Evolutionary conservation across 768 basidiomycete genomes (phyloP).

Genomic region (Kwoniella botswanensis): DNA sequence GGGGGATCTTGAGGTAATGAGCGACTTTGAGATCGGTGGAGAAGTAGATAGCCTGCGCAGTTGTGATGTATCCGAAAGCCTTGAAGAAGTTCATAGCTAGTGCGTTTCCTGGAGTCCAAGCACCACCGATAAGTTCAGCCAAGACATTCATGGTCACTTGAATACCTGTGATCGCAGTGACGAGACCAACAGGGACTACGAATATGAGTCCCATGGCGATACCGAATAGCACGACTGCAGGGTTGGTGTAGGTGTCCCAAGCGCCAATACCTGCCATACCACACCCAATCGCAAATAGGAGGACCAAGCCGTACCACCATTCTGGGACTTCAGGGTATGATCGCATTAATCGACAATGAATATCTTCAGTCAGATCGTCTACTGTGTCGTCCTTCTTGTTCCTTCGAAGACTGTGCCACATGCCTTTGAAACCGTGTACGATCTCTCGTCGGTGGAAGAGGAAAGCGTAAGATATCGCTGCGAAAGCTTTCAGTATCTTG

Average conservation of each 20-base stretch:
- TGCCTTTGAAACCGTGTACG: slow-evolving; percentile 16
- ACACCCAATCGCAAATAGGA: slow-evolving; percentile 62
- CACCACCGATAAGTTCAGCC: slow-evolving; percentile 60
- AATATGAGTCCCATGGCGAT: slow-evolving; percentile 60
- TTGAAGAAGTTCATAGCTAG: slow-evolving; percentile 60
- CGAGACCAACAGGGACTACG: slow-evolving; percentile 69
- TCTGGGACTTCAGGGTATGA: slow-evolving; percentile 60
- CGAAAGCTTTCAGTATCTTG: neutral
- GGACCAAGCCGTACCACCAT: slow-evolving; percentile 66
- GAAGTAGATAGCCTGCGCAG: slow-evolving; percentile 70
- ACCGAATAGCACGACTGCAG: slow-evolving; percentile 35
- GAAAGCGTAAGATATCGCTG: slow-evolving; percentile 30
- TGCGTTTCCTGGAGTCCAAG: slow-evolving; percentile 58
- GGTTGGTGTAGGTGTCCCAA: slow-evolving; percentile 33
- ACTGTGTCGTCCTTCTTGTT: slow-evolving; percentile 8
- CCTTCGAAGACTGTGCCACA: slow-evolving; percentile 9
- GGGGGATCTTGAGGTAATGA: slow-evolving; percentile 76
- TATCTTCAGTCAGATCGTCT: slow-evolving; percentile 28
- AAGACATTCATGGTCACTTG: slow-evolving; percentile 59
- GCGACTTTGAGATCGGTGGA: slow-evolving; percentile 75
- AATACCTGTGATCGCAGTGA: slow-evolving; percentile 67
- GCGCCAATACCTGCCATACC: slow-evolving; percentile 61
- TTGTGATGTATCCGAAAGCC: slow-evolving; percentile 67
- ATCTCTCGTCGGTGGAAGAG: slow-evolving; percentile 34
- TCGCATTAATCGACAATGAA: slow-evolving; percentile 31